A percentile compares a stretch with the other conserved stretches of the same genome.
These are phyloP conservation scores for Salix purpurea DNA, from an alignment of 345 rosid species.

Conservation along the genomic window DNA sequence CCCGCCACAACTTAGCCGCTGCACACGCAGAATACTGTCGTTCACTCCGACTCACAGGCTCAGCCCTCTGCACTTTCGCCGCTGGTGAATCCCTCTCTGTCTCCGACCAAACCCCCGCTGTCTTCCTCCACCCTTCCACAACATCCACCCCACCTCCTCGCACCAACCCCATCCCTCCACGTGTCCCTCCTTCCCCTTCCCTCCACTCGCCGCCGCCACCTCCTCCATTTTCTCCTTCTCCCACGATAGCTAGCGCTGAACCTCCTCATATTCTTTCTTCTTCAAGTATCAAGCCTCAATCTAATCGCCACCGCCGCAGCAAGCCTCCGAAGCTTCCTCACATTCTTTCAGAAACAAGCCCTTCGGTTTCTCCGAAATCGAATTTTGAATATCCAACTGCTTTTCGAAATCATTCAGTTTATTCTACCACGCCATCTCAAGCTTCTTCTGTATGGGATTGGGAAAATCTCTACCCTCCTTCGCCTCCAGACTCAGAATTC, in stretches of 20 bases:
- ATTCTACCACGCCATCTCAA: constrained; percentile 78
- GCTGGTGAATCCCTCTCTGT: constrained; percentile 71
- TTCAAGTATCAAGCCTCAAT: constrained; percentile 24
- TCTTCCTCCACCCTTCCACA: constrained; percentile 41
- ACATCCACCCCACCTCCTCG: constrained; percentile 15
- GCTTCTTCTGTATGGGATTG: constrained; percentile 95
- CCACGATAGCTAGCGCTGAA: constrained; percentile 47
- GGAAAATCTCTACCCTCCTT: constrained; percentile 94
- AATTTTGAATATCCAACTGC: constrained; percentile 57
- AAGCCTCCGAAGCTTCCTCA: constrained; percentile 67
- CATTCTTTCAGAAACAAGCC: constrained; percentile 83
- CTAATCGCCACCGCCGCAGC: constrained; percentile 26
- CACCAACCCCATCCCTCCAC: constrained; percentile 31
- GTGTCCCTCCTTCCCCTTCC: constrained; percentile 41
- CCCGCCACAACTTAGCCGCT: constrained; percentile 81
- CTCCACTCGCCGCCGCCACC: constrained; percentile 40
- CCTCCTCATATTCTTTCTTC: constrained; percentile 51
- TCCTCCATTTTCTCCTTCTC: constrained; percentile 36
- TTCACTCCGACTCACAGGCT: constrained; percentile 79
- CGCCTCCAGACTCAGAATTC: constrained; percentile 90
- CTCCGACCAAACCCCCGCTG: constrained; percentile 81
- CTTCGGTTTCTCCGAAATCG: constrained; percentile 56
- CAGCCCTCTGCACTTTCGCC: constrained; percentile 79
- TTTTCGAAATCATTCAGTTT: constrained; percentile 57
- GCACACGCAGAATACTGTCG: constrained; percentile 96